phyloP scores from a whole-genome alignment of 2,329 filamentous ascomycete species.

The Huntiella moniliformis region DNA sequence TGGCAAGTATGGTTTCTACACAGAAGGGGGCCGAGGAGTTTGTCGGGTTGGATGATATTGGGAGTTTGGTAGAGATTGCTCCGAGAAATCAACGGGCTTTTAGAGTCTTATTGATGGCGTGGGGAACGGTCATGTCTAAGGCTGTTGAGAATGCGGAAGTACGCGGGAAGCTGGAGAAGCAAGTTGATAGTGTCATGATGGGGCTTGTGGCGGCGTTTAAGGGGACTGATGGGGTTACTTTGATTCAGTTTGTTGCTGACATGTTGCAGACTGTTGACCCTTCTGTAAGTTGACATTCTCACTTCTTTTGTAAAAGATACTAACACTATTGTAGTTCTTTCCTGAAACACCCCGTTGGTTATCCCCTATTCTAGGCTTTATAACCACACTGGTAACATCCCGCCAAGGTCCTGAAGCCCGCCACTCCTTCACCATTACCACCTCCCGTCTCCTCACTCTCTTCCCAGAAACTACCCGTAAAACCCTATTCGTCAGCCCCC shows the following conservation, averaged over 20 bases:
- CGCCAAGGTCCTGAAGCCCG: constrained; percentile 36
- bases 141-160: background rate
- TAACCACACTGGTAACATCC: constrained; percentile 34
- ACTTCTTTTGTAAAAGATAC: background rate
- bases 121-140: constrained; percentile 30
- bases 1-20: constrained; percentile 35
- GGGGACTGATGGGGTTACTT: constrained; percentile 39
- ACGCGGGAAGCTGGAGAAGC: constrained; percentile 13
- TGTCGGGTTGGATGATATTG: constrained; percentile 30
- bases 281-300: constrained; percentile 21
- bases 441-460: constrained; percentile 35
- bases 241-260: constrained; percentile 36
- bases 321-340: constrained; percentile 23
- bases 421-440: constrained; percentile 38
- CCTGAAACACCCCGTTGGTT: constrained; percentile 37
- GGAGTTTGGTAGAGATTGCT: constrained; percentile 36
- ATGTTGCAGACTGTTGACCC: constrained; percentile 31
- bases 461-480: constrained; percentile 29
- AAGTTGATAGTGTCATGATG: constrained; percentile 29
- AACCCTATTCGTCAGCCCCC: constrained; percentile 32
- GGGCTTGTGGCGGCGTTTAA: constrained; percentile 34
- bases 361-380: constrained; percentile 24
- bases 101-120: constrained; percentile 36
- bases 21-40: constrained; percentile 31
- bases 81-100: constrained; percentile 33